phyloP scores from a whole-genome alignment of 139 green algal species.

The Penium margaritaceum region DNA sequence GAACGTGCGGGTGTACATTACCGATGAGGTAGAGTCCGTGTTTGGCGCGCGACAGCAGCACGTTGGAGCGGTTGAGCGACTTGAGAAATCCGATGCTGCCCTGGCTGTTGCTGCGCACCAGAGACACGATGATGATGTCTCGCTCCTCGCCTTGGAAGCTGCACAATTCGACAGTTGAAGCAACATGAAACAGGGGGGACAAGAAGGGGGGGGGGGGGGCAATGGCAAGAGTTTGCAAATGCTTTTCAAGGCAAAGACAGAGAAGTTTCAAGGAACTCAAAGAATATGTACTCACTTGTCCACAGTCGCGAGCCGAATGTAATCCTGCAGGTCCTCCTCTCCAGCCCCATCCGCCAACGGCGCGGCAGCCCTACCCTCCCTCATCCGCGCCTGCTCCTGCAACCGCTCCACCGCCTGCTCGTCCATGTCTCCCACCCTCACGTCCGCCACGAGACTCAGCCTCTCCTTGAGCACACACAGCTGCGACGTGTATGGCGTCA shows the following conservation, averaged over 20 bases:
- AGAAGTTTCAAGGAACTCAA: too few relatives aligned
- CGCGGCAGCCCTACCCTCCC: not conserved
- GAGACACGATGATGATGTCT: conserved; percentile 60
- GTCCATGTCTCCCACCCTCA: conserved; percentile 57
- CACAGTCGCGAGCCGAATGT: conserved; percentile 61
- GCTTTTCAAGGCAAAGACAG: too few relatives aligned
- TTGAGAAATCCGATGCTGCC: conserved; percentile 64
- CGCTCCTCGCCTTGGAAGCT: conserved; percentile 63
- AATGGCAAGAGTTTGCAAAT: too few relatives aligned
- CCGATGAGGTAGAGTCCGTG: conserved; percentile 66
- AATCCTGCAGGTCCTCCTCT: conserved; percentile 2
- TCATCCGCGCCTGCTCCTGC: conserved; percentile 44
- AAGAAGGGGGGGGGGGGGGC: too few relatives aligned
- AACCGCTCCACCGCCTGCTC: conserved; percentile 42
- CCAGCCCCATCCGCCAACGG: not conserved
- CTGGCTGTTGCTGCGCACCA: conserved; percentile 62
- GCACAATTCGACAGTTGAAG: conserved; percentile 17
- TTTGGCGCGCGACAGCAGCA: conserved; percentile 65
- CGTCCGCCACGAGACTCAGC: conserved; percentile 40
- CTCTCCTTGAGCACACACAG: conserved; percentile 47
- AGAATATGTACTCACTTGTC: conserved; percentile 57
- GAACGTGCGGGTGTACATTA: too few relatives aligned
- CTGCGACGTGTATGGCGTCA: conserved; percentile 74
- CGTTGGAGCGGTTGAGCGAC: conserved; percentile 66
- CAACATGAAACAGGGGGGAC: too few relatives aligned